Evolutionary conservation across 495 filamentous ascomycete genomes (phyloP).

Genomic region (Endocarpon pusillum): DNA sequence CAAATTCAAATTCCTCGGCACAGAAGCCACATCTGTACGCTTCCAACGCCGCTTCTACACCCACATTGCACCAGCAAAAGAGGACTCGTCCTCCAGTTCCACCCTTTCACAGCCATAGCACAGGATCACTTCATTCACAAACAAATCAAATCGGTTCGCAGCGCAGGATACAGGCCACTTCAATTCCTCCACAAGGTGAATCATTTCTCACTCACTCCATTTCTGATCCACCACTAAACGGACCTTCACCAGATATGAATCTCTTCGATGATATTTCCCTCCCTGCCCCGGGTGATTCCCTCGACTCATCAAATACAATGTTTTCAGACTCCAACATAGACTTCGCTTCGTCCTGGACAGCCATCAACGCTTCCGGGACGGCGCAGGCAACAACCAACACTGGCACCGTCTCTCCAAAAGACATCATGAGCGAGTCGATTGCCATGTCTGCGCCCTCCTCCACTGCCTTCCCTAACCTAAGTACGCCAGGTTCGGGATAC

Average conservation of each 20-base stretch:
- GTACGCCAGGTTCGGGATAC: constrained; percentile 60
- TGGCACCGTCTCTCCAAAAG: constrained; percentile 72
- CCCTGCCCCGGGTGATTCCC: constrained; percentile 12
- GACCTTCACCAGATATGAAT: constrained; percentile 5
- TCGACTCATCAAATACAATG: constrained; percentile 11
- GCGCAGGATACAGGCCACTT: constrained; percentile 26
- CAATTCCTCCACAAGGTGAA: constrained; percentile 21
- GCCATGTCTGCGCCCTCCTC: constrained; percentile 72
- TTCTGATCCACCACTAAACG: constrained; percentile 1
- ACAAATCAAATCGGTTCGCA: constrained; percentile 6
- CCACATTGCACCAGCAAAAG: constrained; percentile 19
- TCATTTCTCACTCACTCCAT: not conserved
- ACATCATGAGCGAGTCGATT: constrained; percentile 52
- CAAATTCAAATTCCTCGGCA: constrained; percentile 31
- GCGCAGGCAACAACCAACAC: constrained; percentile 12
- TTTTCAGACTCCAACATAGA: constrained; percentile 11
- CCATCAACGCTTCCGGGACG: constrained; percentile 18
- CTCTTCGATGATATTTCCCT: constrained; percentile 20
- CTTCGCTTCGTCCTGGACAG: constrained; percentile 11
- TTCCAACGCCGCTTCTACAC: constrained; percentile 20
- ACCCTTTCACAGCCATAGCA: constrained; percentile 27
- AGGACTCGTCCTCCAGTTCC: constrained; percentile 37
- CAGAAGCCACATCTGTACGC: constrained; percentile 14
- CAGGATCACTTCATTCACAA: constrained; percentile 13
- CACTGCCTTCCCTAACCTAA: constrained; percentile 64